These are phyloP conservation scores for Candida neerlandica DNA, from an alignment of 1,139 yeast genomes.

Conservation along the genomic window DNA sequence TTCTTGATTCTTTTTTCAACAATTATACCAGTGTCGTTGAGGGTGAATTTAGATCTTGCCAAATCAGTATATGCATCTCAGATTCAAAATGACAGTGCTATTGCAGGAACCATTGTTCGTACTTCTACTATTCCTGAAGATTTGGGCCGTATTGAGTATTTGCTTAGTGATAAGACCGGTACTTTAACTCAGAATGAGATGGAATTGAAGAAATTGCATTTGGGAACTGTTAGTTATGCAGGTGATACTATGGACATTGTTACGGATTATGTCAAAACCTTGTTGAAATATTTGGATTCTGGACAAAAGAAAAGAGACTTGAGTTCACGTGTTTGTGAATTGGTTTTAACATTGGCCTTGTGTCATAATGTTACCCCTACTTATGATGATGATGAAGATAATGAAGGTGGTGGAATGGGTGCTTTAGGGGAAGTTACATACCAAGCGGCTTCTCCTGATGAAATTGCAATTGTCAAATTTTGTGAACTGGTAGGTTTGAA, in stretches of 20 bases:
- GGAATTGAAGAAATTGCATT: slow-evolving; percentile 91
- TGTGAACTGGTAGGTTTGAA: slow-evolving; percentile 85
- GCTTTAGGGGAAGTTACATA: slow-evolving; percentile 51
- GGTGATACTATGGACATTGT: slow-evolving; percentile 93
- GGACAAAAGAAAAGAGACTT: slow-evolving; percentile 54
- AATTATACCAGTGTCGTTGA: slow-evolving; percentile 91
- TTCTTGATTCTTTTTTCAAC: slow-evolving; percentile 90
- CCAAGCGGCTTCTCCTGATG: slow-evolving; percentile 99
- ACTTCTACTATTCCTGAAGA: slow-evolving; percentile 99
- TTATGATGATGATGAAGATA: slow-evolving; percentile 24
- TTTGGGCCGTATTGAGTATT: slow-evolving; percentile 90
- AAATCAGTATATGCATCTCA: slow-evolving; percentile 95
- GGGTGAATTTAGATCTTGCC: slow-evolving; percentile 94
- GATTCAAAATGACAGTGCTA: slow-evolving; percentile 81
- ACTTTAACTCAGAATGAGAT: slow-evolving; percentile 97
- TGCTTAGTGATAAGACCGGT: slow-evolving; percentile 94
- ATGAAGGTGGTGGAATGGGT: slow-evolving; percentile 11
- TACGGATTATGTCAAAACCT: slow-evolving; percentile 57
- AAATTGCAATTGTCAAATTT: slow-evolving; percentile 93
- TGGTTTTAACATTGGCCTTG: slow-evolving; percentile 78
- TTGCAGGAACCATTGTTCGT: slow-evolving; percentile 87
- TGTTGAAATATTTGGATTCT: slow-evolving; percentile 23
- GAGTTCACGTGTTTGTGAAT: slow-evolving; percentile 74
- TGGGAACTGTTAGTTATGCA: slow-evolving; percentile 91
- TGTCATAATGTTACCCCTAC: slow-evolving; percentile 89